These are phyloP conservation scores for Nicotiana otophora DNA, from an alignment of 257 asterid genomes.

Conservation along the genomic window DNA sequence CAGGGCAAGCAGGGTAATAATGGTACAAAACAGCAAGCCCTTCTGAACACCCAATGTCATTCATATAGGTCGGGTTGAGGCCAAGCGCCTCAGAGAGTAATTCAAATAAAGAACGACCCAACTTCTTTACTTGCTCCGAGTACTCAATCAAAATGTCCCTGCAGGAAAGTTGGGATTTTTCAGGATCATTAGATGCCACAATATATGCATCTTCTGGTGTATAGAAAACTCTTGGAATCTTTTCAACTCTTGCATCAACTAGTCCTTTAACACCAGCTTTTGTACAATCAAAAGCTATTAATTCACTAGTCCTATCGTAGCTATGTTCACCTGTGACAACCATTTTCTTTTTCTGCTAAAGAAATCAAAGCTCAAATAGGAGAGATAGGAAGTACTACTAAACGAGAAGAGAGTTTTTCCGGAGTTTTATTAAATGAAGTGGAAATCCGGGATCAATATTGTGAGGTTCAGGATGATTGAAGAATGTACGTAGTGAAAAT, in stretches of 20 bases:
- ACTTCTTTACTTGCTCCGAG: neutral
- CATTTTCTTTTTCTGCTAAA: neutral
- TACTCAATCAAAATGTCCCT: constrained; percentile 12
- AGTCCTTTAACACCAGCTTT: constrained; percentile 49
- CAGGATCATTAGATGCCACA: constrained; percentile 3
- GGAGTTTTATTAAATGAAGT: neutral
- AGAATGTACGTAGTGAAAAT: too few species aligned
- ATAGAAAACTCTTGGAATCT: constrained; percentile 36
- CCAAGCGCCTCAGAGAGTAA: constrained; percentile 18
- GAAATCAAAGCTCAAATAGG: neutral
- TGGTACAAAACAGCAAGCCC: constrained; percentile 11
- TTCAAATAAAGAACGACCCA: neutral
- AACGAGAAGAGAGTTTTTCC: neutral
- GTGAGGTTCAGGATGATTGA: too few species aligned
- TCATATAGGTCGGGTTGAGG: constrained; percentile 3
- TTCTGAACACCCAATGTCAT: constrained; percentile 10
- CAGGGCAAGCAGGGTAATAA: constrained; percentile 20
- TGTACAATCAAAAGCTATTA: constrained; percentile 40
- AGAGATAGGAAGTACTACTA: neutral
- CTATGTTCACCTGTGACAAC: neutral
- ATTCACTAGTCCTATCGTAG: constrained; percentile 21
- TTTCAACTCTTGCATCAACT: constrained; percentile 29
- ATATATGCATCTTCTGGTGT: constrained; percentile 21
- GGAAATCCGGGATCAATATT: neutral
- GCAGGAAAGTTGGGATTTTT: neutral